Evolutionary conservation across 805 yeast genomes (phyloP), one percentile per base, ranked within the genome.

Genomic region (Candida schatavii): DNA sequence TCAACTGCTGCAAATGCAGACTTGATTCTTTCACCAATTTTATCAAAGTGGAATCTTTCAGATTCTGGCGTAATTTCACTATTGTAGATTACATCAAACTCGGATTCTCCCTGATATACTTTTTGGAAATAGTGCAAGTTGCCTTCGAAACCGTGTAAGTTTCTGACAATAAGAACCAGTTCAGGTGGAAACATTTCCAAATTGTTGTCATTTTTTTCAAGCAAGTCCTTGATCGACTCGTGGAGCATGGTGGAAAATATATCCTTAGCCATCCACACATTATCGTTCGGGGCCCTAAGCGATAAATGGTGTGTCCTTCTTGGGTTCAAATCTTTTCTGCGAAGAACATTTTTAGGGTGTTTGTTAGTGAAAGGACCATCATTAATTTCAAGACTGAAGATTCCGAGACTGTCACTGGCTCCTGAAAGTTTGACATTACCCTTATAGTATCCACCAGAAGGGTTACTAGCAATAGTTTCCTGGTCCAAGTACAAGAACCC

Each of bases 111-210:
- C 53, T 75, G 70, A 58, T 80, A 93, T 0, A 81, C 69, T 52
- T 86, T 83, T 61, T 91, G 97, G 22, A 89, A 64, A 45, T 78
- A 76, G 57, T 91, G 97, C 43, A 87, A 57, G 55, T 88, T 88
- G 1, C 97, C 97, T 46, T 64, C 78, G 49, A 80, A 81, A 19
- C 65, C 59, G 34, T 79, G 75, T 13, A 79, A 46, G 55, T 87
- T 81, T 50, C 86, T 72, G 32, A 88, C 46, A 3, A 78, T 63
- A 37, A 79, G 77, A 4, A 72, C 58, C 51, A 76, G 81, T 21
- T 65, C 68, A 0, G 81, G 70, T 1, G 81, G 78, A 11, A 74
- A 42, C 4, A 17, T 11, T 5, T 17, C 11, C 21, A 31, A 31
- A 13, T 31, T 31, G 5, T 31, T 18, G 2, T 51, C 49, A 3